These are phyloP conservation scores for Backusella circina DNA, from an alignment of 192 early-diverging fungal species.

Conservation along the genomic window DNA sequence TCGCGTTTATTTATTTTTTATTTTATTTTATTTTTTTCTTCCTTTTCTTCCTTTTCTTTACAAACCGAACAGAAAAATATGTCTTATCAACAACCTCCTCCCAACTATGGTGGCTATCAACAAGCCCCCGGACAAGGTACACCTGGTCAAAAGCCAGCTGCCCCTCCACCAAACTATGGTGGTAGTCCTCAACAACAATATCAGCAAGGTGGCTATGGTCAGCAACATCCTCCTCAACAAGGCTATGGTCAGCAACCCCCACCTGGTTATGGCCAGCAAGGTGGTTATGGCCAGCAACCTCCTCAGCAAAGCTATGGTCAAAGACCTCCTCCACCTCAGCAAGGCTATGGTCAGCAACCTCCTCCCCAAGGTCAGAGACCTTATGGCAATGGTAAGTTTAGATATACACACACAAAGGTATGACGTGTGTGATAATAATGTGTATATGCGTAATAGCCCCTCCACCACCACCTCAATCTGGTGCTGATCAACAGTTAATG, in stretches of 20 bases:
- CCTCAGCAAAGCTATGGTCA: not conserved
- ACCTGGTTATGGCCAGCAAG: not conserved
- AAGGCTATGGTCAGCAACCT: not conserved
- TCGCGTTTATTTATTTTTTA: not conserved
- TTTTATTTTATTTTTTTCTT: not conserved
- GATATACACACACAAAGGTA: not conserved
- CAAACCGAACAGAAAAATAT: not conserved
- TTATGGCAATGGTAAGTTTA: not conserved
- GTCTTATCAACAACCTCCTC: not conserved
- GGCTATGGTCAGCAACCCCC: not conserved
- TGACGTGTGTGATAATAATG: not conserved
- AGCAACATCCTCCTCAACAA: not conserved
- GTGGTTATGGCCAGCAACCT: not conserved
- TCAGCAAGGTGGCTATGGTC: slow-evolving; percentile 6
- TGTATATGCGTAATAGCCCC: not conserved
- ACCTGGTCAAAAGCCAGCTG: not conserved
- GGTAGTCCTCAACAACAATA: not conserved
- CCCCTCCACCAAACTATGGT: not conserved
- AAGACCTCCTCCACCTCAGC: not conserved
- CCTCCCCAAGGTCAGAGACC: not conserved
- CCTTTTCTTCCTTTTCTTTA: not conserved
- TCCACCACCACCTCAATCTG: slow-evolving; percentile 34
- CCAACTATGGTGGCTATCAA: not conserved
- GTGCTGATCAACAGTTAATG: slow-evolving; percentile 31
- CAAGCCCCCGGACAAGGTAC: not conserved